Conservation (phyloP, 78 protist species). For the Emiliania huxleyi region DNA sequence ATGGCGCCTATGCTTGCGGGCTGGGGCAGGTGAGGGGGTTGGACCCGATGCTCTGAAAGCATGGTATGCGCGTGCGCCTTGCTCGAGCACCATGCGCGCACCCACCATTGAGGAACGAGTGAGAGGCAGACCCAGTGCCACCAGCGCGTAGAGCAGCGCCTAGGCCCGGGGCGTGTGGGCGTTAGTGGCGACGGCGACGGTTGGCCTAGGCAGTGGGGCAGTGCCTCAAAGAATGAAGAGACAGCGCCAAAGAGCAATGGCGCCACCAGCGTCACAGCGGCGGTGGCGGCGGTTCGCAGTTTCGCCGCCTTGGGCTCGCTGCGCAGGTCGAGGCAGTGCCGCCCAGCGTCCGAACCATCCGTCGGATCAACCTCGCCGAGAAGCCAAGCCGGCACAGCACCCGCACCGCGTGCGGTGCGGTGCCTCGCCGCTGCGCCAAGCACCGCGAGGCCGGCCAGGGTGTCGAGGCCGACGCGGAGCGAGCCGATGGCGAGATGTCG, state of each 20-base stretch:
- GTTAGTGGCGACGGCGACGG: no score
- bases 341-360: background rate
- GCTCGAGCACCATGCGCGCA: background rate
- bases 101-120: background rate
- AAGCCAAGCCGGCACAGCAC: background rate
- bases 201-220: no score
- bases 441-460: background rate
- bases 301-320: background rate
- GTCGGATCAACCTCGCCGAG: background rate
- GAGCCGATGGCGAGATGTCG: background rate
- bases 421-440: background rate
- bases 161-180: no score
- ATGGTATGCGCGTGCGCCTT: no score
- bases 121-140: background rate
- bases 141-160: background rate
- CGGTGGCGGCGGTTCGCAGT: background rate
- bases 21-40: no score
- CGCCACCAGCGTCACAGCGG: background rate
- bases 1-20: no score
- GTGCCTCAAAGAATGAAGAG: background rate
- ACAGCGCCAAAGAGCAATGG: background rate
- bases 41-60: no score
- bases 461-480: background rate
- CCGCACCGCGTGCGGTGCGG: background rate
- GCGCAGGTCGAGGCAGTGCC: background rate